A percentile compares a stretch with the other conserved stretches of the same genome.
These are phyloP conservation scores for Thielaviopsis cerberus DNA, from an alignment of 2,329 filamentous ascomycete genomes.

Conservation along the genomic window DNA sequence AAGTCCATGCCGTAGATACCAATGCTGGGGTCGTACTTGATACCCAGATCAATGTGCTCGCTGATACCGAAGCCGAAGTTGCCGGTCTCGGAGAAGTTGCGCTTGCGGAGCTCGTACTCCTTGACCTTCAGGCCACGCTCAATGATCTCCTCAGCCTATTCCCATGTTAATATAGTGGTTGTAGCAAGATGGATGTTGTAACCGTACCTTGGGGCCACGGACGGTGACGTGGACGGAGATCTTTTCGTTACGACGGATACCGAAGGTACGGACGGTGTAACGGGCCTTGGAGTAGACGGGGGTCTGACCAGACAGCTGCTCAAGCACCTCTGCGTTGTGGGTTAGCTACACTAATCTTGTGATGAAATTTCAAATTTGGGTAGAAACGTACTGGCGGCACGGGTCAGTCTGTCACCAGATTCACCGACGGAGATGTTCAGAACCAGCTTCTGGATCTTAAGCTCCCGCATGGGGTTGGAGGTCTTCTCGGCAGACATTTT, in stretches of 20 bases:
- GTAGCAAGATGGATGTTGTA: not conserved
- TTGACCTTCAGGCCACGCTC: constrained; percentile 99
- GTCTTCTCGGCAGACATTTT: constrained; percentile 55
- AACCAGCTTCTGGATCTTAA: constrained; percentile 98
- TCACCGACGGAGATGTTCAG: constrained; percentile 99
- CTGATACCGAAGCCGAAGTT: constrained; percentile 99
- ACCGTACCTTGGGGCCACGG: constrained; percentile 61
- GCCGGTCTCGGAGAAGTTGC: constrained; percentile 98
- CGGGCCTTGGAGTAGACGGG: constrained; percentile 99
- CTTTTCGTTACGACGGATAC: constrained; percentile 99
- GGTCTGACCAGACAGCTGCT: constrained; percentile 98
- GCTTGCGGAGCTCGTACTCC: constrained; percentile 98
- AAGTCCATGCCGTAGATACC: constrained; percentile 99
- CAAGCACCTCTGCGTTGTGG: constrained; percentile 53
- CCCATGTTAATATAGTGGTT: constrained; percentile 14
- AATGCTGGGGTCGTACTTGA: constrained; percentile 98
- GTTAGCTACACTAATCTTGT: constrained; percentile 3
- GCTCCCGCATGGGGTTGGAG: constrained; percentile 98
- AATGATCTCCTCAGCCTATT: constrained; percentile 88
- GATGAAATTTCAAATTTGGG: not conserved
- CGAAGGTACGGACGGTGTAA: constrained; percentile 99
- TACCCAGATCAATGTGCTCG: constrained; percentile 99
- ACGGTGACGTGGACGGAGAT: constrained; percentile 98
- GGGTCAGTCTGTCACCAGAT: constrained; percentile 99
- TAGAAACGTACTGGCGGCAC: constrained; percentile 51